Evolutionary conservation across 371 early-diverging fungal genomes (phyloP).

Genomic region (Rhizopus arrhizus): DNA sequence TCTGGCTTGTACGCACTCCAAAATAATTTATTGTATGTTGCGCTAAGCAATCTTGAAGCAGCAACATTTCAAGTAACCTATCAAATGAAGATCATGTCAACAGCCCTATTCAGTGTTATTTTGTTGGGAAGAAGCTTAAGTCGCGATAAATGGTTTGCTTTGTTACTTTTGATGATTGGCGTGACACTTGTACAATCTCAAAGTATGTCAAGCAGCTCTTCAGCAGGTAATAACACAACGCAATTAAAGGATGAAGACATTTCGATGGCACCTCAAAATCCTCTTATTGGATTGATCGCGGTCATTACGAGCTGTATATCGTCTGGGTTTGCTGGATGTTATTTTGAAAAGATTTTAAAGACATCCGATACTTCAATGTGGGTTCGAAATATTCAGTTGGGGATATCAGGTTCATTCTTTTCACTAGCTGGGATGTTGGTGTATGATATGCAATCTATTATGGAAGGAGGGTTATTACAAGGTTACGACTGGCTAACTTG

Average conservation of each 20-base stretch:
- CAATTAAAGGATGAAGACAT: conserved; percentile 29
- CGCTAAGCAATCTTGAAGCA: conserved; percentile 84
- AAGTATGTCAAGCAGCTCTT: conserved; percentile 25
- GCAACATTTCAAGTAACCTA: conserved; percentile 96
- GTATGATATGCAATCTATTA: conserved; percentile 65
- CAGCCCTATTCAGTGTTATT: conserved; percentile 87
- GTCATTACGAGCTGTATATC: conserved; percentile 67
- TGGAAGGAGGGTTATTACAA: conserved; percentile 71
- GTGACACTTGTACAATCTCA: conserved; percentile 87
- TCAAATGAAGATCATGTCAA: conserved; percentile 95
- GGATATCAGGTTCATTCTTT: conserved; percentile 61
- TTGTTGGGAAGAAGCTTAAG: conserved; percentile 72
- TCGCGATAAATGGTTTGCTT: conserved; percentile 78
- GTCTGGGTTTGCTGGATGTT: conserved; percentile 74
- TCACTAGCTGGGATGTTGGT: conserved; percentile 65
- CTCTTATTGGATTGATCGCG: conserved; percentile 63
- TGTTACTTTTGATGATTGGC: conserved; percentile 83
- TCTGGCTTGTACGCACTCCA: conserved; percentile 91
- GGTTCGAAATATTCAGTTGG: conserved; percentile 81
- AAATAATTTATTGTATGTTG: conserved; percentile 91
- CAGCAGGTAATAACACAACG: conserved; percentile 18
- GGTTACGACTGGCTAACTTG: conserved; percentile 77
- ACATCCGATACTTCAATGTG: conserved; percentile 72
- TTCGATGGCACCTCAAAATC: conserved; percentile 40
- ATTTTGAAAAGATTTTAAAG: conserved; percentile 73